Evolutionary conservation across 768 basidiomycete genomes (phyloP).

Genomic region (Auricularia sp.): DNA sequence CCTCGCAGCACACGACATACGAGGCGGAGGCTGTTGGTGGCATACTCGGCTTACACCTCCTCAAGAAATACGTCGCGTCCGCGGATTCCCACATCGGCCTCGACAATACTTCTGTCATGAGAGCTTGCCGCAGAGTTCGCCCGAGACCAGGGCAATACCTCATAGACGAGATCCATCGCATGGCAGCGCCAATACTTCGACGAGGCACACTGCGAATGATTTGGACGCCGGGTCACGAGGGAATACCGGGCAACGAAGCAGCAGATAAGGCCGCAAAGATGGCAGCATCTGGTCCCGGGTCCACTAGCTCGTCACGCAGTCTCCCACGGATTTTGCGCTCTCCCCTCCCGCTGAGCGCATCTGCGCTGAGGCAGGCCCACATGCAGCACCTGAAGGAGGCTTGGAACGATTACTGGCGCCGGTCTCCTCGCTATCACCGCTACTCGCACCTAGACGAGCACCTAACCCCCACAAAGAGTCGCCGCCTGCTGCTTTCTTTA

Average conservation of each 20-base stretch:
- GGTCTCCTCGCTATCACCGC: no score
- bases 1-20: constrained; percentile 13
- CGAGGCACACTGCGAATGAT: constrained; percentile 1
- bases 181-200: neutral
- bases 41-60: constrained; percentile 10
- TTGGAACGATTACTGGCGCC: no score
- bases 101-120: constrained; percentile 12
- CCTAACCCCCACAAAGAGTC: no score
- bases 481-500: no score
- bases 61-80: constrained; percentile 5
- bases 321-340: no score
- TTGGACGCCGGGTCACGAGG: constrained; percentile 16
- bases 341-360: no score
- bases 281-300: constrained; percentile 2
- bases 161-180: constrained; percentile 6
- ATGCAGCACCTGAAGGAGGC: no score
- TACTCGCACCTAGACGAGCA: no score
- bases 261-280: constrained; percentile 19
- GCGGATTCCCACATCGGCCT: no score
- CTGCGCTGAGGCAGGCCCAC: no score
- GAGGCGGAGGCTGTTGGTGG: constrained; percentile 12
- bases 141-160: constrained; percentile 11
- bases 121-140: neutral
- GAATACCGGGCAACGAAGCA: constrained; percentile 12
- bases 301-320: no score